Evolutionary conservation across 345 rosid genomes (phyloP).

Genomic region (Citrus glauca): DNA sequence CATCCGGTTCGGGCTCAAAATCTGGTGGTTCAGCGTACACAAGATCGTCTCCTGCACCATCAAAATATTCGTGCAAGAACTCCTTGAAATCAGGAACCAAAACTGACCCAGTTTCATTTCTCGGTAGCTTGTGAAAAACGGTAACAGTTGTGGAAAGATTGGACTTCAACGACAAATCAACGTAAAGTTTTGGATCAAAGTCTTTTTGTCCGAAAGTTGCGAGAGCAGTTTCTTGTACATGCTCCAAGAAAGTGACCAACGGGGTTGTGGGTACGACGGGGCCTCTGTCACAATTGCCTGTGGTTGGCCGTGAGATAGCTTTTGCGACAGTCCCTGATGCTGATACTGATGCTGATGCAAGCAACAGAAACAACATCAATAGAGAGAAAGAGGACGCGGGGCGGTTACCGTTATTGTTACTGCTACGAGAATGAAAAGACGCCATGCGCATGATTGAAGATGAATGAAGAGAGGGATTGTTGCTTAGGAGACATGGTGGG

Average conservation of each 20-base stretch:
- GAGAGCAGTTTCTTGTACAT: slow-evolving; percentile 59
- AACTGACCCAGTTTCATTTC: slow-evolving; percentile 27
- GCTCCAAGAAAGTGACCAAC: slow-evolving; percentile 59
- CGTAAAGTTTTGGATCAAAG: slow-evolving; percentile 65
- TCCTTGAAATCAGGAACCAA: slow-evolving; percentile 27
- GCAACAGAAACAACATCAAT: neutral
- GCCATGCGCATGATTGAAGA: neutral
- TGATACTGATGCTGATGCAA: neutral
- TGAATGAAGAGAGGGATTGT: neutral
- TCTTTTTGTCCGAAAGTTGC: slow-evolving; percentile 30
- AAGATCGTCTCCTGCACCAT: slow-evolving; percentile 54
- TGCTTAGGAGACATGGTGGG: neutral
- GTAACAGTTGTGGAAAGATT: slow-evolving; percentile 37
- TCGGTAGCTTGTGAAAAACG: slow-evolving; percentile 52
- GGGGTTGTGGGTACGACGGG: slow-evolving; percentile 34
- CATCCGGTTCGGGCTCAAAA: slow-evolving; percentile 55
- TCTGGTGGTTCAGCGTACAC: slow-evolving; percentile 50
- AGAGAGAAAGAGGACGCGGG: neutral
- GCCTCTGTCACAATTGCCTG: slow-evolving; percentile 11
- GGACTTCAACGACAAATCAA: slow-evolving; percentile 63
- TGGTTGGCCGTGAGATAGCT: neutral
- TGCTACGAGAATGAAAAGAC: neutral
- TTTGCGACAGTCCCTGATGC: slow-evolving; percentile 13
- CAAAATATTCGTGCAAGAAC: slow-evolving; percentile 33
- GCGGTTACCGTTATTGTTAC: too few relatives aligned